Conservation (phyloP, 495 filamentous ascomycete species). For the Margaritispora aquatica region DNA sequence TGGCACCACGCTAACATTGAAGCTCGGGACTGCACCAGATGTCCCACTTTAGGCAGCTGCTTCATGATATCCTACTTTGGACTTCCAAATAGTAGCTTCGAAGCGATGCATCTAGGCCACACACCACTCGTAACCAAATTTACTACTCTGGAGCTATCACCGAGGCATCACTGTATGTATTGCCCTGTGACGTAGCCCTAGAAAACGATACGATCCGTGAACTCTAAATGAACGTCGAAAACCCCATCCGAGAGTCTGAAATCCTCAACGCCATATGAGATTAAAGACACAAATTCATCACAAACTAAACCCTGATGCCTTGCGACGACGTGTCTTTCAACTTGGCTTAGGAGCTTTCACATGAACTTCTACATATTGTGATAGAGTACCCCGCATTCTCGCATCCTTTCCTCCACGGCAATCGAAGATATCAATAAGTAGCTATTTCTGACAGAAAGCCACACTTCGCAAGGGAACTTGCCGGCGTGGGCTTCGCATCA, state of each 20-base stretch:
- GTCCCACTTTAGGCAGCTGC: no score
- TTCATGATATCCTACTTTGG: neutral
- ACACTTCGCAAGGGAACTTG: neutral
- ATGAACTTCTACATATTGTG: neutral
- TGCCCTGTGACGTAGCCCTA: neutral
- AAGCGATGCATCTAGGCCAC: neutral
- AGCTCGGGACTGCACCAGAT: no score
- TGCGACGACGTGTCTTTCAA: no score
- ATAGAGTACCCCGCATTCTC: neutral
- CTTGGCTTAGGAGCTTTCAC: neutral
- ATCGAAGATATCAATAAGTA: neutral
- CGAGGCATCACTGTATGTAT: neutral
- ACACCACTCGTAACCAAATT: no score
- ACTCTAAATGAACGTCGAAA: neutral
- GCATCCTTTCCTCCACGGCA: neutral
- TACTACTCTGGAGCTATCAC: neutral
- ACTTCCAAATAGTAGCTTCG: neutral
- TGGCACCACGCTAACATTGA: no score
- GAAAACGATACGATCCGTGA: neutral
- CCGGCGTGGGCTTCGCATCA: neutral
- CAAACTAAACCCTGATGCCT: neutral
- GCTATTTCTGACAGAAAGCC: no score
- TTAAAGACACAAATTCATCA: no score
- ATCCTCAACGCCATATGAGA: no score
- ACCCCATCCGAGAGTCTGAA: neutral